Conservation (phyloP, 1,284 basidiomycete genomes). For the Kwoniella shivajii region DNA sequence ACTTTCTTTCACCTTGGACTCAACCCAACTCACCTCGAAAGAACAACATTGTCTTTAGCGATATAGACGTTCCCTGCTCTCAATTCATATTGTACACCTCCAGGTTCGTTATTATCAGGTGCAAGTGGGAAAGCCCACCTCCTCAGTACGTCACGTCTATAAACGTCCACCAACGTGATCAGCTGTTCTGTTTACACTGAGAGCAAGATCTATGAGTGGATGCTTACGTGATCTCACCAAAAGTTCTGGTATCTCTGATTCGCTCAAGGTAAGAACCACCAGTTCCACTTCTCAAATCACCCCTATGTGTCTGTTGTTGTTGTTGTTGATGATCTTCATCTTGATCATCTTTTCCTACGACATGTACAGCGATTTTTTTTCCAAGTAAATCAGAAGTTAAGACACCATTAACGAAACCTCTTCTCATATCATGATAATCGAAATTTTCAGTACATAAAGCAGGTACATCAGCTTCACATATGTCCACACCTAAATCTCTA, state of each 20-base stretch:
- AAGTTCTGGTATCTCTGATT: conserved; percentile 84
- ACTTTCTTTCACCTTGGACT: neutral
- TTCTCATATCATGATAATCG: conserved; percentile 88
- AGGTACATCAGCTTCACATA: conserved; percentile 65
- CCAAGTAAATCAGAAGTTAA: conserved; percentile 92
- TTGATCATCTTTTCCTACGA: conserved; percentile 26
- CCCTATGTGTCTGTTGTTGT: conserved; percentile 10
- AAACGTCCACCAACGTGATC: neutral
- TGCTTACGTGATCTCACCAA: conserved; percentile 78
- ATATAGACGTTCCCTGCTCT: conserved; percentile 83
- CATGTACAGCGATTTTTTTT: conserved; percentile 72
- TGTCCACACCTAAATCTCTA: conserved; percentile 56
- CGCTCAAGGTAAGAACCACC: conserved; percentile 80
- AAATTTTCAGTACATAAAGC: conserved; percentile 99
- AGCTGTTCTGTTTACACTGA: conserved; percentile 1
- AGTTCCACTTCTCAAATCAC: conserved; percentile 21
- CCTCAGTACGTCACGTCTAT: conserved; percentile 86
- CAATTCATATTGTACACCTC: conserved; percentile 77
- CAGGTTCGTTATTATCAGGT: conserved; percentile 88
- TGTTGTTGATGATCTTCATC: too few relatives aligned
- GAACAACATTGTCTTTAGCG: conserved; percentile 69
- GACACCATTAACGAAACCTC: conserved; percentile 95
- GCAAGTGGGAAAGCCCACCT: conserved; percentile 94
- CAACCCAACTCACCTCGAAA: conserved; percentile 67
- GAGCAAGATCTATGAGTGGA: conserved; percentile 4